phyloP scores from a whole-genome alignment of 371 early-diverging fungal species.

The Mortierella sp. region DNA sequence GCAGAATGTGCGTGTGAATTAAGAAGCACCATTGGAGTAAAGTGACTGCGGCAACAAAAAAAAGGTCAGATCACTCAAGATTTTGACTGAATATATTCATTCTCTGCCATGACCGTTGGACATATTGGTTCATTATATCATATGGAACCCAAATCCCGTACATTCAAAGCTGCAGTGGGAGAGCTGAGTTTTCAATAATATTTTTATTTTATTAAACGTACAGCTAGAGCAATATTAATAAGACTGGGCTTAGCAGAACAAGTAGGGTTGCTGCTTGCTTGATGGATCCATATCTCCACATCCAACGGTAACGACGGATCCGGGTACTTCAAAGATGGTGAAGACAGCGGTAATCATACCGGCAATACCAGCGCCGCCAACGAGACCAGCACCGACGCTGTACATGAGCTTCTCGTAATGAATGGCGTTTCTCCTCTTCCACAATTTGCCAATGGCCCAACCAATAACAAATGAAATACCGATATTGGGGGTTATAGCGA shows the following conservation, averaged over 20 bases:
- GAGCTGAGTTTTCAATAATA: too few relatives aligned
- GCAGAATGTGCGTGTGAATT: neutral
- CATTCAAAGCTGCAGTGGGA: too few relatives aligned
- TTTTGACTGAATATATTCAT: too few relatives aligned
- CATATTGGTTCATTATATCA: too few relatives aligned
- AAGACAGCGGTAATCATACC: constrained; percentile 73
- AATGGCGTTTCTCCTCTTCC: constrained; percentile 61
- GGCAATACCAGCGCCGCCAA: constrained; percentile 83
- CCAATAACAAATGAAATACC: constrained; percentile 72
- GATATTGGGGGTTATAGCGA: constrained; percentile 66
- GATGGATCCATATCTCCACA: constrained; percentile 15
- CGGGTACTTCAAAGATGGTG: constrained; percentile 57
- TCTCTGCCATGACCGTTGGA: too few relatives aligned
- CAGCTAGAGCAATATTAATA: too few relatives aligned
- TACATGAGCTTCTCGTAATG: constrained; percentile 65
- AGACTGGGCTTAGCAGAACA: too few relatives aligned
- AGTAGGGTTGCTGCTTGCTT: too few relatives aligned
- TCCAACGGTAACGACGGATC: constrained; percentile 10
- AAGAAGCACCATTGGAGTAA: neutral
- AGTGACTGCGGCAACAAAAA: neutral
- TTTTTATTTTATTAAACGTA: too few relatives aligned
- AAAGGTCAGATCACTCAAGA: too few relatives aligned
- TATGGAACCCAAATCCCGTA: too few relatives aligned
- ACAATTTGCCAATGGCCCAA: constrained; percentile 63
- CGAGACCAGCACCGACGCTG: constrained; percentile 74